Evolutionary conservation across 1,284 basidiomycete genomes (phyloP).

Genomic region (Pyrrhoderma noxium): DNA sequence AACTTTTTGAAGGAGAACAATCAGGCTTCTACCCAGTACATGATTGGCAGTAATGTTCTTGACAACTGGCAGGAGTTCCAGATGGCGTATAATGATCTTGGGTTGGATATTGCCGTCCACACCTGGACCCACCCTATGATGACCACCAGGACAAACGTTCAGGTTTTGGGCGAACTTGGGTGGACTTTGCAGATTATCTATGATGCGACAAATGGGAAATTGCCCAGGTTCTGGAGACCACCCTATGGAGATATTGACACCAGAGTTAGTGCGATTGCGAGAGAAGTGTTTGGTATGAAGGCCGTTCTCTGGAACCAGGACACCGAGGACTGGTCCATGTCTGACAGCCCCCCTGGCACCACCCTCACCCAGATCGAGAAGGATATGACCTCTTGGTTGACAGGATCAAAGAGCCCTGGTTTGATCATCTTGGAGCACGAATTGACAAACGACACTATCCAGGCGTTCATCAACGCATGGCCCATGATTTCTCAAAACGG

Average conservation of each 20-base stretch:
- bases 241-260: constrained; percentile 74
- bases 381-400: constrained; percentile 48
- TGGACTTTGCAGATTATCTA: constrained; percentile 81
- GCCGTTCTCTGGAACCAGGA: constrained; percentile 79
- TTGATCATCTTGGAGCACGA: constrained; percentile 84
- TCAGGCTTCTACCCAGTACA: constrained; percentile 68
- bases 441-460: constrained; percentile 51
- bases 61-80: constrained; percentile 47
- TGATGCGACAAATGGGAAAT: constrained; percentile 68
- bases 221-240: constrained; percentile 71
- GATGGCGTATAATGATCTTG: constrained; percentile 40
- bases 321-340: constrained; percentile 61
- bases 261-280: constrained; percentile 67
- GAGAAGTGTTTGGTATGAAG: constrained; percentile 60
- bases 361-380: constrained; percentile 37
- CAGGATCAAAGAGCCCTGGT: constrained; percentile 62
- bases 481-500: constrained; percentile 55
- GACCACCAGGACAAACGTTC: constrained; percentile 66
- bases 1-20: constrained; percentile 55
- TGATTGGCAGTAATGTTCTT: constrained; percentile 73
- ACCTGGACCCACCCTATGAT: constrained; percentile 79
- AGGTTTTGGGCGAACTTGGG: constrained; percentile 72
- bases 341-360: constrained; percentile 31
- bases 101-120: constrained; percentile 42
- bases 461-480: constrained; percentile 64